Conservation (phyloP, 768 basidiomycete genomes). For the Phlegmacium glaucopus region DNA sequence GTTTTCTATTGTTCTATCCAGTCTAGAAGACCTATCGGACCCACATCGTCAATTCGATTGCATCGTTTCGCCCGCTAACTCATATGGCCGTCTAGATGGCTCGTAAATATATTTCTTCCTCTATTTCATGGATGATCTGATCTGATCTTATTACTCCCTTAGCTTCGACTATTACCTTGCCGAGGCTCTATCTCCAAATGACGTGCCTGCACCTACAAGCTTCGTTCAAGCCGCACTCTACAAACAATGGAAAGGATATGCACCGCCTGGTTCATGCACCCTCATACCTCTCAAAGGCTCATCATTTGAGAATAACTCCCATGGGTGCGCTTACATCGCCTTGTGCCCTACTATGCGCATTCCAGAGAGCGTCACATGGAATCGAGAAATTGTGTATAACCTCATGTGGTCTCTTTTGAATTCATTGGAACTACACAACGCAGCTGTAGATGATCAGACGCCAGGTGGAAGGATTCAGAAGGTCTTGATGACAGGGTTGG, state of each 20-base stretch:
- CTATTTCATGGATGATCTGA: not conserved
- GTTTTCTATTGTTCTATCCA: constrained; percentile 8
- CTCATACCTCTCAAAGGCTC: constrained; percentile 18
- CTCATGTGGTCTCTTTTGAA: constrained; percentile 23
- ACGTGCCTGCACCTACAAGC: constrained; percentile 6
- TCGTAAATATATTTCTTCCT: constrained; percentile 8
- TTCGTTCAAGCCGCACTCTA: constrained; percentile 18
- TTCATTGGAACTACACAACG: constrained; percentile 10
- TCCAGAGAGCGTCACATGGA: constrained; percentile 21
- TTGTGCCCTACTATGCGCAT: constrained; percentile 27
- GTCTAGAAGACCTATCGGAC: constrained; percentile 1
- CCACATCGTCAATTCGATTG: constrained; percentile 14
- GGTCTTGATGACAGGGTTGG: constrained; percentile 16
- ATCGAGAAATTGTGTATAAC: constrained; percentile 24
- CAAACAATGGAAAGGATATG: constrained; percentile 20
- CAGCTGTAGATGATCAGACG: not conserved
- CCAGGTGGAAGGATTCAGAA: constrained; percentile 3
- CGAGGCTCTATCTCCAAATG: constrained; percentile 10
- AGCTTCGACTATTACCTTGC: constrained; percentile 17
- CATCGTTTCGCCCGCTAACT: constrained; percentile 22
- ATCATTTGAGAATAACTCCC: constrained; percentile 11
- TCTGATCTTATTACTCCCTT: not conserved
- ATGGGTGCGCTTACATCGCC: constrained; percentile 18
- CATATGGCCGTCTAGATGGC: constrained; percentile 18
- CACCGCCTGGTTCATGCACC: constrained; percentile 26